Base-by-base conservation (phyloP, 2,329 filamentous ascomycete species). In the Blastomyces emzantsi region DNA sequence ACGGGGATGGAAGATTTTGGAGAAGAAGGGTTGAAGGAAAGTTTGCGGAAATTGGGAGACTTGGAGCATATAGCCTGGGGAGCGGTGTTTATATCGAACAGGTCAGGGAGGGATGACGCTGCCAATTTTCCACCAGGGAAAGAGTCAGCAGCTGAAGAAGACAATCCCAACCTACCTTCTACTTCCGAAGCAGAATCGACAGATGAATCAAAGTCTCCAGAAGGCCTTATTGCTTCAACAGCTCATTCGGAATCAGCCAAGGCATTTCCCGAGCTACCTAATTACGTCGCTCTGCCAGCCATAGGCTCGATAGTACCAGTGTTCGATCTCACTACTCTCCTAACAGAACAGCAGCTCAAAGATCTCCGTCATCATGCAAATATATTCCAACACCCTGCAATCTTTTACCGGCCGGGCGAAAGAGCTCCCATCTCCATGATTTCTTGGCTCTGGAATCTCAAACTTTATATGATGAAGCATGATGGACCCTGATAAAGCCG, bases 391-490 rank as follows among this genome's bases (percentile, higher is more conserved):
- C 67, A 68, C n/a, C 67, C 66, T 30, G 74, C 73, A 17, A 56
- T 78, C n/a, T 74, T 77, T 61, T 72, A 77, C 47, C 70, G 72
- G 52, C 74, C 76, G 0, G 69, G 70, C 41, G 67, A 70, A 5
- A 62, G 65, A 30, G 62, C 66, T 19, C 70, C 73, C 0, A 63
- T 73, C 28, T 66, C 75, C 28, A 68, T 73, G 30, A 71, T 78
- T 65, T 63, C 76, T 65, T 69, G 69, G 0, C 63, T 79, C 28
- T 79, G 77, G 77, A 77, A 72, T 63, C 65, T 78, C 13, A 72
- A 77, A 64, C 71, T 70, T 0, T 75, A 71, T 43, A 41, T 76
- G 33, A 65, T 63, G 63, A 63, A 66, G 41, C 64, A 67, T 45
- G 39, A 56, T 13, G 47, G 64, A 39, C 55, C 25, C 33, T 57